Percentiles rank a stretch among this genome's conserved stretches.
Evolutionary conservation across 2,329 filamentous ascomycete species (phyloP).

Genomic region (Penicillium nordicum): DNA sequence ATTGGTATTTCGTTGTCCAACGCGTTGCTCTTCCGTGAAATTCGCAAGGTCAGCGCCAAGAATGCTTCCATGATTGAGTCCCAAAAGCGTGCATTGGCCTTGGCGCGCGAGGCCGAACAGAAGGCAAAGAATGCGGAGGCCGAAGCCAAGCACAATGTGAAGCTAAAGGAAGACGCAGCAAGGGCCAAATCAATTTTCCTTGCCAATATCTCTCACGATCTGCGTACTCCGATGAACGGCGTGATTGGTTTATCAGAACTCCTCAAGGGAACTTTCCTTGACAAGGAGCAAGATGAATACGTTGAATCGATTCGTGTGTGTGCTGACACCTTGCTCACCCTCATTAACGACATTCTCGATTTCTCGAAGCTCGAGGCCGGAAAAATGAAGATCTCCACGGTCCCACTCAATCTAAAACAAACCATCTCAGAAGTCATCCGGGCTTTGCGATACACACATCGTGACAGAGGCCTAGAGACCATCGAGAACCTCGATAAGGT

Average conservation of each 20-base stretch:
- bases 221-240: slow-evolving; percentile 93
- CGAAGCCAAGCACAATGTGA: slow-evolving; percentile 62
- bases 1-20: slow-evolving; percentile 63
- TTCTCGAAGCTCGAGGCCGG: slow-evolving; percentile 84
- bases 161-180: slow-evolving; percentile 64
- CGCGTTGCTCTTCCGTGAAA: slow-evolving; percentile 59
- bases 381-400: slow-evolving; percentile 84
- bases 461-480: slow-evolving; percentile 58
- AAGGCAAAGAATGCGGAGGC: slow-evolving; percentile 64
- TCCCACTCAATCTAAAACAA: slow-evolving; percentile 71
- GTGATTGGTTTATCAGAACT: slow-evolving; percentile 74
- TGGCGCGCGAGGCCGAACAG: slow-evolving; percentile 60
- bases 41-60: slow-evolving; percentile 60
- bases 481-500: slow-evolving; percentile 62
- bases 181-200: slow-evolving; percentile 90
- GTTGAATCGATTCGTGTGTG: slow-evolving; percentile 64
- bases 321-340: slow-evolving; percentile 71
- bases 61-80: slow-evolving; percentile 65
- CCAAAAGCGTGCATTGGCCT: slow-evolving; percentile 60
- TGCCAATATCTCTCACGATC: slow-evolving; percentile 81
- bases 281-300: slow-evolving; percentile 59
- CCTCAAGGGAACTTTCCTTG: slow-evolving; percentile 56
- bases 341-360: slow-evolving; percentile 89
- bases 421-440: slow-evolving; percentile 64
- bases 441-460: slow-evolving; percentile 61